phyloP scores from a whole-genome alignment of 2,329 filamentous ascomycete species.

The Fusarium gaditjirri region DNA sequence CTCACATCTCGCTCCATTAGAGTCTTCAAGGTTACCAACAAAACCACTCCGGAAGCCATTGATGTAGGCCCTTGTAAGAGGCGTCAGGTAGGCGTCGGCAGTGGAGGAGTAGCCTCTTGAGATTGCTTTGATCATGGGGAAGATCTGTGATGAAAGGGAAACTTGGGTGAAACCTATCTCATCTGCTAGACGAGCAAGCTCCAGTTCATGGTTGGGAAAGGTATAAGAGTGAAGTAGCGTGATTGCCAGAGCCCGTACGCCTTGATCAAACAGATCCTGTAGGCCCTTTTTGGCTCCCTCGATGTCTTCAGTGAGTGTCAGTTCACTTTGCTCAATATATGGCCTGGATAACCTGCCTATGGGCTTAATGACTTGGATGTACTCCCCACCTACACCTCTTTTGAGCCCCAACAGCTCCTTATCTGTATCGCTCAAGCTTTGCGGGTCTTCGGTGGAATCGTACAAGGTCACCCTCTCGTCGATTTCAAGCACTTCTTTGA shows the following conservation, averaged over 20 bases:
- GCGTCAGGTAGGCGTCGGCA: slow-evolving; percentile 56
- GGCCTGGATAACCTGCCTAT: background rate
- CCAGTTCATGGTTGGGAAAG: slow-evolving; percentile 83
- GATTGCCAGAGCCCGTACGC: slow-evolving; percentile 83
- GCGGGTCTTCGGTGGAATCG: slow-evolving; percentile 61
- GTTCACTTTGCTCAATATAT: background rate
- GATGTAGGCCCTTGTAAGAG: slow-evolving; percentile 53
- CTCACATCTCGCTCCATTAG: slow-evolving; percentile 73
- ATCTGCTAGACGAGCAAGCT: slow-evolving; percentile 78
- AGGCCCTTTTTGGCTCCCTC: slow-evolving; percentile 47
- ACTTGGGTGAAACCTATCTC: slow-evolving; percentile 82
- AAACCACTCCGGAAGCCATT: slow-evolving; percentile 86
- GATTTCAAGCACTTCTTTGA: slow-evolving; percentile 83
- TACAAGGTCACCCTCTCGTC: slow-evolving; percentile 91
- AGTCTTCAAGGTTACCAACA: slow-evolving; percentile 72
- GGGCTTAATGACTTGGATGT: background rate
- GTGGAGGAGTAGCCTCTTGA: slow-evolving; percentile 54
- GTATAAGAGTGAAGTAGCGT: slow-evolving; percentile 94
- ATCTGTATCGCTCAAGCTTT: slow-evolving; percentile 80
- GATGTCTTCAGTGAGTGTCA: background rate
- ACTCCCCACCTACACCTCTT: background rate
- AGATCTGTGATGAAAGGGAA: slow-evolving; percentile 59
- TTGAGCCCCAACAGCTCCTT: background rate
- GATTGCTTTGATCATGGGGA: slow-evolving; percentile 57
- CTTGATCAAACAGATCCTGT: slow-evolving; percentile 69